Evolutionary conservation across 345 rosid genomes (phyloP), one percentile per base, ranked within the genome.

Genomic region (Angophora floribunda): DNA sequence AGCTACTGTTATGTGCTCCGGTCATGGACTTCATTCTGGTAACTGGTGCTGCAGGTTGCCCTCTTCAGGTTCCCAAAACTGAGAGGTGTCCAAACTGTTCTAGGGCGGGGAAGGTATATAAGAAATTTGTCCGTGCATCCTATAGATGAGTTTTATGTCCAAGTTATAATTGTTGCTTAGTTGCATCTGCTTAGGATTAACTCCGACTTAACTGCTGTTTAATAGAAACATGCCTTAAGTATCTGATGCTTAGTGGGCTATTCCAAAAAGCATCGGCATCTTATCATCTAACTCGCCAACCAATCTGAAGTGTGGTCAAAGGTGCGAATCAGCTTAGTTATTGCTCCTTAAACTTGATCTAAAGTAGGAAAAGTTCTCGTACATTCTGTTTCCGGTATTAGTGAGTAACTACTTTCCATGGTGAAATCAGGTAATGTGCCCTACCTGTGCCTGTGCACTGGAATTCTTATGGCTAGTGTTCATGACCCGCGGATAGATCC

Each of bases 361-460:
- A 82, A 82, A 32, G 84, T 75, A n/a, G 84, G 44, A 75, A 57
- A 11, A 22, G 63, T 28, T 57, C 63, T 57, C n/a, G 9, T 53
- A 28, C 26, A 22, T 57, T 55, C 17, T 57, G 63, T 22, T 57
- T 57, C 28, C 28, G n/a, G 63, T 24, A 11, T 57, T 57, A n/a
- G 4, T 57, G 28, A 57, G 28, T 57, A 57, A 3, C 28, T 57
- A 22, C 63, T 10, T 63, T 65, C 16, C n/a, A 36, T 51, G 84
- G 52, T 86, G 78, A 80, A 49, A 53, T 57, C 91, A 95, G 98
- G 98, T 95, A 84, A 96, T 96, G 98, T 96, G 97, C 90, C 97
- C 98, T n/a, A 95, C 97, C 26, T n/a, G n/a, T 96, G 98, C 93
- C 94, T 96, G 52, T 96, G 98, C 90, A 96, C 98, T 0, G 97